Evolutionary conservation across 495 filamentous ascomycete species (phyloP).

Genomic region (Lineolata rhizophorae): DNA sequence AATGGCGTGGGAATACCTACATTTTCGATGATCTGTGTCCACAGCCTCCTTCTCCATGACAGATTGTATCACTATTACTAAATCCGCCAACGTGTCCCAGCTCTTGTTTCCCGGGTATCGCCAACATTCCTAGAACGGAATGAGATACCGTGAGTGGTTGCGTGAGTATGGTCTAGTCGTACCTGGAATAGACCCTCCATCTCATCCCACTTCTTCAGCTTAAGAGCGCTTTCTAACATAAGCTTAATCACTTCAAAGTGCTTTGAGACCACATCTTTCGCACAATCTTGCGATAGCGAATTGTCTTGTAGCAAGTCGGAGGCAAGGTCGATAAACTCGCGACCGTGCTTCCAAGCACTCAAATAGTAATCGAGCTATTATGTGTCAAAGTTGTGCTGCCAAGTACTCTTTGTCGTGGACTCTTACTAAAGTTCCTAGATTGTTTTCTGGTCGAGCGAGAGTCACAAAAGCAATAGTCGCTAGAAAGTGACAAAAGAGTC

Average conservation of each 20-base stretch:
- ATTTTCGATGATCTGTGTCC: no score
- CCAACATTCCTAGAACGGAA: slow-evolving; percentile 7
- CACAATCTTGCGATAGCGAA: slow-evolving; percentile 21
- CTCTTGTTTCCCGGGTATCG: slow-evolving; percentile 8
- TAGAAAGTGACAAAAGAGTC: slow-evolving; percentile 49
- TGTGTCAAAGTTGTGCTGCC: no score
- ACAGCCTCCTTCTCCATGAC: slow-evolving; percentile 5
- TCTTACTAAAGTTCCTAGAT: no score
- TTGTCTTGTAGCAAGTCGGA: slow-evolving; percentile 8
- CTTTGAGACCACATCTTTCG: slow-evolving; percentile 33
- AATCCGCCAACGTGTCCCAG: slow-evolving; percentile 17
- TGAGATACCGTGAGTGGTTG: slow-evolving; percentile 3
- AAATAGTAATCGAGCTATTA: no score
- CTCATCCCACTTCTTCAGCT: slow-evolving; percentile 43
- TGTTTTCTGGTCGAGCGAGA: slow-evolving; percentile 41
- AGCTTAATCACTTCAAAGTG: slow-evolving; percentile 41
- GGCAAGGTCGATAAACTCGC: no score
- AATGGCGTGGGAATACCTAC: no score
- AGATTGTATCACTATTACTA: slow-evolving; percentile 14
- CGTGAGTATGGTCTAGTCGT: neutral
- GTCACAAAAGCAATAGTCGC: slow-evolving; percentile 32
- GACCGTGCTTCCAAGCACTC: no score
- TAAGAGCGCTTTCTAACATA: slow-evolving; percentile 53
- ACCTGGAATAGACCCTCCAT: slow-evolving; percentile 38
- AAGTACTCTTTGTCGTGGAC: no score